Evolutionary conservation across 441 rosid genomes (phyloP).

Genomic region (Bocquillonia castaneifolia): DNA sequence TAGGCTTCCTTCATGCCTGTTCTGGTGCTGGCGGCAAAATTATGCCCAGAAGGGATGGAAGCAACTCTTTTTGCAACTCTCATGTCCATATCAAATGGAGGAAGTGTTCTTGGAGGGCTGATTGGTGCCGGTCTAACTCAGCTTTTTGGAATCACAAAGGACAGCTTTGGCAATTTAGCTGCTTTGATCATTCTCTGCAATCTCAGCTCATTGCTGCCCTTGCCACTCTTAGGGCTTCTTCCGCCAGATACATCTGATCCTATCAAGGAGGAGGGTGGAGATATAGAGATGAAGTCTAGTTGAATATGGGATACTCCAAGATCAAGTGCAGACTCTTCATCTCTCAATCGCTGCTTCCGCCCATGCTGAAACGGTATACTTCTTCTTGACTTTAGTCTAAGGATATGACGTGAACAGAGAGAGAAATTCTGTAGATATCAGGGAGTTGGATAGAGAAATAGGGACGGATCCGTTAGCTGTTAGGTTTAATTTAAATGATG

Average conservation of each 20-base stretch:
- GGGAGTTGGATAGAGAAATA: not conserved
- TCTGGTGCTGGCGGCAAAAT: conserved; percentile 81
- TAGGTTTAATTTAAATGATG: not conserved
- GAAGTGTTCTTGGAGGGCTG: conserved; percentile 86
- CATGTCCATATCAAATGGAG: conserved; percentile 91
- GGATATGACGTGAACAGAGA: not conserved
- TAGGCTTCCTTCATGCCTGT: conserved; percentile 98
- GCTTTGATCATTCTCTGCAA: conserved; percentile 75
- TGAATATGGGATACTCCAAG: conserved; percentile 23
- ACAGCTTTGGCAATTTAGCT: conserved; percentile 66
- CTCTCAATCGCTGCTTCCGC: not conserved
- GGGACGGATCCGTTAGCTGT: not conserved
- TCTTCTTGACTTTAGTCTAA: not conserved
- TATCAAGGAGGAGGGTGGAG: conserved; percentile 38
- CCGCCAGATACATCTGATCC: conserved; percentile 46
- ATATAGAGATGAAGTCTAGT: conserved; percentile 73
- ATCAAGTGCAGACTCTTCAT: not conserved
- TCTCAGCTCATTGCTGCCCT: conserved; percentile 84
- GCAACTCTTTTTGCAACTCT: conserved; percentile 95
- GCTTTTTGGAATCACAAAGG: conserved; percentile 72
- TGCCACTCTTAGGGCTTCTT: conserved; percentile 85
- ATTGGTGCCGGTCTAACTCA: conserved; percentile 87
- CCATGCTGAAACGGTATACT: not conserved
- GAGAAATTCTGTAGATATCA: conserved; percentile 19
- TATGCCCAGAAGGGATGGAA: conserved; percentile 98